Evolutionary conservation across 2,329 filamentous ascomycete species (phyloP).

Genomic region (Diaporthe sp.): DNA sequence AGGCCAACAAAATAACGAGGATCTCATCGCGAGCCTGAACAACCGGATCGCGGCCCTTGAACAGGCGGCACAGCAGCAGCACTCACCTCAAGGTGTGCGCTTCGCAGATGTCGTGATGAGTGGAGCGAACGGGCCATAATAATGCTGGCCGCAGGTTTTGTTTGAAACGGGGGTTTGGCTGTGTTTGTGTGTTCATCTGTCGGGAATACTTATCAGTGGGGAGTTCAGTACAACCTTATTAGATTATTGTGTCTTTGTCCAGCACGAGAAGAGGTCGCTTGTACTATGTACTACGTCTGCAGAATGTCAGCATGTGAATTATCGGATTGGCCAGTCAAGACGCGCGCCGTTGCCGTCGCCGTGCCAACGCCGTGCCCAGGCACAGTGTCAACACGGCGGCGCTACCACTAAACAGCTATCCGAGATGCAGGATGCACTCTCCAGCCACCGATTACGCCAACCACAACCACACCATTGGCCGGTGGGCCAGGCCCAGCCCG

Average conservation of each 20-base stretch:
- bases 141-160: not conserved
- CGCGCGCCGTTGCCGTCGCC: not conserved
- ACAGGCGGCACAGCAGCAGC: not conserved
- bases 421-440: slow-evolving; percentile 1
- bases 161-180: not conserved
- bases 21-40: not conserved
- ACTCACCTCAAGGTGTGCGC: not conserved
- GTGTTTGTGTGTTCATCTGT: not conserved
- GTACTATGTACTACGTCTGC: not conserved
- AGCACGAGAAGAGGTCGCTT: not conserved
- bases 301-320: not conserved
- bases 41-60: not conserved
- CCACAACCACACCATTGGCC: slow-evolving; percentile 19
- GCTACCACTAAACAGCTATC: not conserved
- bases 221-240: not conserved
- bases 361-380: slow-evolving; percentile 15
- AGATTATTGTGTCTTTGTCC: not conserved
- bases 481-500: slow-evolving; percentile 22
- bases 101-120: not conserved
- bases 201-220: not conserved
- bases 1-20: not conserved
- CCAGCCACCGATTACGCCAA: slow-evolving; percentile 33
- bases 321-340: not conserved
- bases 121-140: not conserved
- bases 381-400: slow-evolving; percentile 20